A percentile compares a stretch with the other conserved stretches of the same genome.
These are phyloP conservation scores for Ophiocordyceps camponoti-saundersi DNA, from an alignment of 2,329 filamentous ascomycete genomes.

Conservation along the genomic window DNA sequence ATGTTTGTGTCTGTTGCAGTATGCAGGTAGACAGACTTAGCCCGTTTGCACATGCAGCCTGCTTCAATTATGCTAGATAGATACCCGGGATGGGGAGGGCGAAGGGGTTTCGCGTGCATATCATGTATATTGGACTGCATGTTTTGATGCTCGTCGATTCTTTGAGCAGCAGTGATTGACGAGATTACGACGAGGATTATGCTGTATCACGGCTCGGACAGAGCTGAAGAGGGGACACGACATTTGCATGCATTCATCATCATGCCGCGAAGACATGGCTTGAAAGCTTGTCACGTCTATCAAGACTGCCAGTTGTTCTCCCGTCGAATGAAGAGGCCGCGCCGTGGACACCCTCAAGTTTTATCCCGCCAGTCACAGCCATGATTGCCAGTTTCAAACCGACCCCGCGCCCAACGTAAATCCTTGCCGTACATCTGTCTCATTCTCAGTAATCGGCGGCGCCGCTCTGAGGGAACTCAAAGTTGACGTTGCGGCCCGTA, in stretches of 20 bases:
- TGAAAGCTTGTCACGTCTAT: conserved; percentile 23
- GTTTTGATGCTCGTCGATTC: background rate
- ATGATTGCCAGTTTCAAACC: conserved; percentile 7
- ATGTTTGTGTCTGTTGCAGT: no score
- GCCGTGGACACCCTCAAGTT: conserved; percentile 14
- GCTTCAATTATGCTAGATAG: background rate
- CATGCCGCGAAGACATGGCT: background rate
- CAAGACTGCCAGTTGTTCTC: conserved; percentile 24
- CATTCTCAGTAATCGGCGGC: conserved; percentile 73
- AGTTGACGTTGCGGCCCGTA: conserved; percentile 89
- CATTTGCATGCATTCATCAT: background rate
- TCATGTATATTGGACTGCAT: no score
- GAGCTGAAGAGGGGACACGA: background rate
- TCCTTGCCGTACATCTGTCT: conserved; percentile 14
- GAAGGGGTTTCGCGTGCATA: no score
- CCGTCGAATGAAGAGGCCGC: conserved; percentile 28
- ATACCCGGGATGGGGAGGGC: no score
- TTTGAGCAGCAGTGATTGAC: background rate
- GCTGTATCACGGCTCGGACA: background rate
- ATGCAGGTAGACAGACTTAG: background rate
- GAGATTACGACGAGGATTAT: background rate
- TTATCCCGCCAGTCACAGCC: conserved; percentile 18
- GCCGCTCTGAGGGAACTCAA: conserved; percentile 90
- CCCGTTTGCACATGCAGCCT: background rate
- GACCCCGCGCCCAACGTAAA: background rate